phyloP scores from a whole-genome alignment of 306 rosid genomes.

The Malus sylvestris region DNA sequence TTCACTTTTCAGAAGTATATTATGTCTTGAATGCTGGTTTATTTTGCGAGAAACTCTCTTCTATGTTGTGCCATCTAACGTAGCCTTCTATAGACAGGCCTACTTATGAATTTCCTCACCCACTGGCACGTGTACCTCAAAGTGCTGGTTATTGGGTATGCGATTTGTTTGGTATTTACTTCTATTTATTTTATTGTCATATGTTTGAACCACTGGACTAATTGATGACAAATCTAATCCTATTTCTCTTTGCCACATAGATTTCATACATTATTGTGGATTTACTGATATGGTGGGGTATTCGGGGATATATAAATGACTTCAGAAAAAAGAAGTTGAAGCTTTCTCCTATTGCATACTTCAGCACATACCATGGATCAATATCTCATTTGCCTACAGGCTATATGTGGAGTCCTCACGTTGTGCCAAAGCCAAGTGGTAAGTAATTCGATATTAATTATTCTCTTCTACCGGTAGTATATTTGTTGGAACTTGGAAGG shows the following conservation, averaged over 20 bases:
- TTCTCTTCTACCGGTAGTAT: neutral
- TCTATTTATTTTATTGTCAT: constrained; percentile 21
- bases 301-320: constrained; percentile 75
- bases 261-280: constrained; percentile 86
- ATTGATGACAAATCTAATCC: constrained; percentile 13
- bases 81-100: constrained; percentile 67
- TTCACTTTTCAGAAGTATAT: neutral
- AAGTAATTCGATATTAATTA: constrained; percentile 10
- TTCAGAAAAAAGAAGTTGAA: constrained; percentile 82
- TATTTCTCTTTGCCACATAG: constrained; percentile 43
- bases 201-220: constrained; percentile 12
- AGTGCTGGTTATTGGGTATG: constrained; percentile 95
- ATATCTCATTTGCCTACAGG: constrained; percentile 92
- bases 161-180: constrained; percentile 12
- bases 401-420: constrained; percentile 95
- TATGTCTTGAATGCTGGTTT: constrained; percentile 2
- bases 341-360: constrained; percentile 92
- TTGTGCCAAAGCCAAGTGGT: constrained; percentile 95
- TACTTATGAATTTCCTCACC: constrained; percentile 83
- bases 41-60: neutral
- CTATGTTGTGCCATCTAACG: constrained; percentile 16
- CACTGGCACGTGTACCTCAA: constrained; percentile 89
- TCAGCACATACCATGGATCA: constrained; percentile 88
- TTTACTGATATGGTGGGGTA: constrained; percentile 93
- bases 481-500: constrained; percentile 1